Base-by-base conservation (phyloP, 768 basidiomycete species). In the Amanita rubescens region DNA sequence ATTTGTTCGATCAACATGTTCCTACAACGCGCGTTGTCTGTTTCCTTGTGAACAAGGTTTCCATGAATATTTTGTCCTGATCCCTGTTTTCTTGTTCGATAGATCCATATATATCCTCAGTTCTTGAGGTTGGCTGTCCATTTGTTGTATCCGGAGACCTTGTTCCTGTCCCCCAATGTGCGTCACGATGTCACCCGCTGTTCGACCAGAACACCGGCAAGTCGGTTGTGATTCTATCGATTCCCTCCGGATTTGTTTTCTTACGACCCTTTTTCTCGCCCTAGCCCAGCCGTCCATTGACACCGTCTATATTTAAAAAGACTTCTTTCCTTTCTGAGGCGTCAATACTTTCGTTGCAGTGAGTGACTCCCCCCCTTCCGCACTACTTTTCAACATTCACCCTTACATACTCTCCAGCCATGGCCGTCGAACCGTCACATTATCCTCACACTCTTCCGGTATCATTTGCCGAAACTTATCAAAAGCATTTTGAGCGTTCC, bases 1-100 rank as follows among this genome's bases (percentile, higher is more conserved):
- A 69, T 68, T 69, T 73, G 65, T 61, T 61, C 60, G 67, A 68
- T 67, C 63, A 60, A 64, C 61, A 61, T 64, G 64, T 65, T 61
- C 67, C 64, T 62, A 60, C 63, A 48, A 20, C 19, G 32, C 19
- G 20, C 22, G 41, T 12, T 19, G 20, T 19, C 12, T 8, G 20
- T 33, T 34, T 34, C 30, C 17, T 47, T 9, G 30, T 2, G 46
- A 34, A 48, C 46, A 51, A 51, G 38, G 50, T 37, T 51, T 51
- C 32, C 22, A 11, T 39, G 14, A 17, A 10, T 25, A 1, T 24
- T 37, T 24, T 10, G 15, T 12, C 25, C 10, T 39, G 11, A 41
- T 22, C n/a, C 17, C 38, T 39, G 20, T 27, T 5, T 49, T 34
- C 22, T 22, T 22, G 41, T 20, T 42, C 14, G 22, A 42, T 44